phyloP scores from a whole-genome alignment of 306 rosid species.

The Citrullus colocynthis region DNA sequence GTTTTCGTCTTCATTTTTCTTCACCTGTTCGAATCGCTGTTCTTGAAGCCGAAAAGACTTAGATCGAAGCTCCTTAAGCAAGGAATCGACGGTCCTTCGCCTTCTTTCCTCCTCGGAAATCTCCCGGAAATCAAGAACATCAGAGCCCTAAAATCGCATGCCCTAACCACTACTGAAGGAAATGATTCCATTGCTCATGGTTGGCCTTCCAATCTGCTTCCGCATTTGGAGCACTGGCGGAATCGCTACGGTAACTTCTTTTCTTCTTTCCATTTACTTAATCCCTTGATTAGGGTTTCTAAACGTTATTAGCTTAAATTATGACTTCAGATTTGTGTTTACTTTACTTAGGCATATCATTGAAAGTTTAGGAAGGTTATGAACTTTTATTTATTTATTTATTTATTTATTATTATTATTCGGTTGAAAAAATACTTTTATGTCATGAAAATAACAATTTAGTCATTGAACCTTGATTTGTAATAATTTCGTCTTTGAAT shows the following conservation, averaged over 20 bases:
- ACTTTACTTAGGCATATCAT: no score
- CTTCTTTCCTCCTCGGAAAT: conserved; percentile 40
- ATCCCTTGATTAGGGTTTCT: no score
- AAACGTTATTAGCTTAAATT: no score
- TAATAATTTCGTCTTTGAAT: no score
- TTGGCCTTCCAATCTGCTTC: conserved; percentile 35
- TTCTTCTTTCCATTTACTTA: no score
- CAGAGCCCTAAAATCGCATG: not conserved
- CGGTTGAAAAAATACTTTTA: no score
- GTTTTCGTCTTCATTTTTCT: conserved; percentile 7
- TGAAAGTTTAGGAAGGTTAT: no score
- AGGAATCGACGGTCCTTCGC: conserved; percentile 52
- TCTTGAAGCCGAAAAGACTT: conserved; percentile 27
- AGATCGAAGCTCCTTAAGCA: conserved; percentile 48
- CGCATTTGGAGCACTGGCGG: conserved; percentile 41
- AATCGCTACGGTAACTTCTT: conserved; percentile 30
- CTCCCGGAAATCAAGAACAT: conserved; percentile 36
- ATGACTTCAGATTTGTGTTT: no score
- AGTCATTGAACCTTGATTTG: no score
- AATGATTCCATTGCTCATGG: conserved; percentile 16
- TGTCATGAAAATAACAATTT: no score
- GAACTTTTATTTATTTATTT: no score
- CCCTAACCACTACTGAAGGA: not conserved
- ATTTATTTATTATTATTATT: no score
- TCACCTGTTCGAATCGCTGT: conserved; percentile 14